A percentile compares a stretch with the other conserved stretches of the same genome.
Conservation (phyloP, 179 eudicot genomes). For the Silene vulgaris region DNA sequence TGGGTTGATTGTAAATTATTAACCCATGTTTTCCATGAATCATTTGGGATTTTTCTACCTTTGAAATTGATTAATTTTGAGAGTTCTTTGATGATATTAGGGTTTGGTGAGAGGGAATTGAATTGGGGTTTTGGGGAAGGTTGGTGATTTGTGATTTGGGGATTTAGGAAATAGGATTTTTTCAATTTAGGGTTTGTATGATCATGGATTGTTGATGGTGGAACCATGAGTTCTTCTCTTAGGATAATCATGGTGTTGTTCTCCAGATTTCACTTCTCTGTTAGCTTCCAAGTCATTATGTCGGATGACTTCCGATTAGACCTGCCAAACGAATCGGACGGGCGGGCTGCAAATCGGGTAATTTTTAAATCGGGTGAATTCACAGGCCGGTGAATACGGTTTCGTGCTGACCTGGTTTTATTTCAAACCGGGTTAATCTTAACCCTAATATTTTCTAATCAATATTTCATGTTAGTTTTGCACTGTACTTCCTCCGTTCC, state of each 20-base stretch:
- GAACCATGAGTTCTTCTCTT: constrained; percentile 11
- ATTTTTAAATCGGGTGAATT: no score
- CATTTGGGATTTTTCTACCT: constrained; percentile 9
- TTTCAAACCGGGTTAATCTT: no score
- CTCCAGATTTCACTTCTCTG: neutral
- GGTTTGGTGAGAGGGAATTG: neutral
- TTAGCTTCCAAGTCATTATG: no score
- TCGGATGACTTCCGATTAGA: no score
- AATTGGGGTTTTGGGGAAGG: constrained; percentile 6
- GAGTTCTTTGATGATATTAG: constrained; percentile 9
- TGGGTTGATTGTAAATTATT: neutral
- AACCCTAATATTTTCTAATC: no score
- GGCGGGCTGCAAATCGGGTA: no score
- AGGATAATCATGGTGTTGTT: constrained; percentile 6
- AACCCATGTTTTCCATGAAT: constrained; percentile 15
- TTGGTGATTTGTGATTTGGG: neutral
- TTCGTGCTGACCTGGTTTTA: no score
- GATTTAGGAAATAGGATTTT: constrained; percentile 4
- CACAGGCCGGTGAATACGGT: no score
- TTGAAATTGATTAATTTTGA: constrained; percentile 14
- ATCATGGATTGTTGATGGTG: neutral
- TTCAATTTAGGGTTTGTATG: neutral
- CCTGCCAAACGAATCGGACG: no score
- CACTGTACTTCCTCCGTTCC: no score
- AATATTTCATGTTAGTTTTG: no score